phyloP scores from a whole-genome alignment of 2,329 filamentous ascomycete genomes.

The Colletotrichum scovillei region DNA sequence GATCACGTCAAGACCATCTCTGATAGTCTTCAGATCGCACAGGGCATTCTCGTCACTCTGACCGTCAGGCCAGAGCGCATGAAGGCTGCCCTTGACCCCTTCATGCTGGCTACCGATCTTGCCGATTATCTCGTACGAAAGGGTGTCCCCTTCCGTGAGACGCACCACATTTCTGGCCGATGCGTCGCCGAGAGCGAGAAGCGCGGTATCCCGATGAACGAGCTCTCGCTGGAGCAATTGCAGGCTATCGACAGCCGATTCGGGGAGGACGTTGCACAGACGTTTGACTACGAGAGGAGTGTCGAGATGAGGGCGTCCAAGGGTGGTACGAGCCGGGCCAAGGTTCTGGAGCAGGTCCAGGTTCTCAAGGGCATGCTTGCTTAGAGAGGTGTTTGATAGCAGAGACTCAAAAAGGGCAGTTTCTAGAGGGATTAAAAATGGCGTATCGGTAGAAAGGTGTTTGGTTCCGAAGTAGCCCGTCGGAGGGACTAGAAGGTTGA shows the following conservation, averaged over 20 bases:
- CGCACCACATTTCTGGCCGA: conserved; percentile 81
- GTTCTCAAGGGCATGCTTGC: no score
- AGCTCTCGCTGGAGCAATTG: conserved; percentile 74
- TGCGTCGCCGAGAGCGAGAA: conserved; percentile 76
- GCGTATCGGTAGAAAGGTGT: no score
- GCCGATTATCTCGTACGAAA: conserved; percentile 73
- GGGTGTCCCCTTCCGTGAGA: conserved; percentile 82
- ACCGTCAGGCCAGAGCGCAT: conserved; percentile 79
- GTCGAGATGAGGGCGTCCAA: conserved; percentile 83
- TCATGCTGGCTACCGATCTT: conserved; percentile 83
- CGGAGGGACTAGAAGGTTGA: no score
- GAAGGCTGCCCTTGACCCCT: conserved; percentile 80
- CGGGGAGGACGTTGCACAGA: conserved; percentile 74
- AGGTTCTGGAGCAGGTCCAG: conserved; percentile 69
- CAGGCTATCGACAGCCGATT: conserved; percentile 77
- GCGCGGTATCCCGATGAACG: conserved; percentile 64
- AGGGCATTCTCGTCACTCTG: conserved; percentile 81
- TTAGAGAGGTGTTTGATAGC: no score
- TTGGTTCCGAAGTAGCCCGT: no score
- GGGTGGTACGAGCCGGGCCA: conserved; percentile 81
- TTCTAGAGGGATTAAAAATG: no score
- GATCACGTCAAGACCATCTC: conserved; percentile 85
- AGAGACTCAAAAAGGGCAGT: no score
- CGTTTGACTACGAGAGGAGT: conserved; percentile 84
- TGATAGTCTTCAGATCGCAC: conserved; percentile 85